A percentile compares a stretch with the other conserved stretches of the same genome.
Evolutionary conservation across 192 early-diverging fungal species (phyloP).

Genomic region (Coemansia aciculifera): DNA sequence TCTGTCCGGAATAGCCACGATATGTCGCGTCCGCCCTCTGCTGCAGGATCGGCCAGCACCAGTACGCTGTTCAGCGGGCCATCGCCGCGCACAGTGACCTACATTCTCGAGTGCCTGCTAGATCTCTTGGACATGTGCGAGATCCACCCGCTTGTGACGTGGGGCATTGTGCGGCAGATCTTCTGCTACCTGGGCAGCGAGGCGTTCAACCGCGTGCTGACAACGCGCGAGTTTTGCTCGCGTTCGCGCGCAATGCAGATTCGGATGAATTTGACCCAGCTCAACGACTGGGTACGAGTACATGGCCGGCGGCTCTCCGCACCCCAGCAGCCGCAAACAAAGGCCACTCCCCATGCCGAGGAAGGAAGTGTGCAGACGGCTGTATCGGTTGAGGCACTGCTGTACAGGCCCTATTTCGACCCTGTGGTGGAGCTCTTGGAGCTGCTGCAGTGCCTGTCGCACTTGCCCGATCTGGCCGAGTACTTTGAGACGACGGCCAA

Average conservation of each 20-base stretch:
- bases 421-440: constrained; percentile 81
- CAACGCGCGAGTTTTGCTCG: constrained; percentile 69
- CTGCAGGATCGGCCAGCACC: background rate
- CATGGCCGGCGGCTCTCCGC: constrained; percentile 47
- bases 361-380: background rate
- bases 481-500: constrained; percentile 74
- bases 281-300: constrained; percentile 85
- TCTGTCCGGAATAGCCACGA: constrained; percentile 39
- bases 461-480: constrained; percentile 68
- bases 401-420: constrained; percentile 43
- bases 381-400: constrained; percentile 21
- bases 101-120: constrained; percentile 68
- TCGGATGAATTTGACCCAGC: constrained; percentile 74
- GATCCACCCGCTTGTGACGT: constrained; percentile 72
- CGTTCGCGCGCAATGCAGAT: constrained; percentile 83
- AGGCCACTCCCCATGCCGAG: background rate
- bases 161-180: constrained; percentile 73
- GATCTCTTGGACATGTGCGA: constrained; percentile 70
- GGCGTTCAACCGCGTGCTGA: constrained; percentile 85
- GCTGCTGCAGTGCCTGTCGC: constrained; percentile 77
- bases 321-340: constrained; percentile 14
- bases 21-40: constrained; percentile 4
- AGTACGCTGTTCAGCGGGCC: constrained; percentile 26
- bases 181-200: constrained; percentile 76
- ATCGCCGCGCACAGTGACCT: constrained; percentile 71